Percentiles rank a stretch among this genome's conserved stretches.
These are phyloP conservation scores for Mortierella sp. DNA, from an alignment of 371 early-diverging fungal genomes.

Conservation along the genomic window DNA sequence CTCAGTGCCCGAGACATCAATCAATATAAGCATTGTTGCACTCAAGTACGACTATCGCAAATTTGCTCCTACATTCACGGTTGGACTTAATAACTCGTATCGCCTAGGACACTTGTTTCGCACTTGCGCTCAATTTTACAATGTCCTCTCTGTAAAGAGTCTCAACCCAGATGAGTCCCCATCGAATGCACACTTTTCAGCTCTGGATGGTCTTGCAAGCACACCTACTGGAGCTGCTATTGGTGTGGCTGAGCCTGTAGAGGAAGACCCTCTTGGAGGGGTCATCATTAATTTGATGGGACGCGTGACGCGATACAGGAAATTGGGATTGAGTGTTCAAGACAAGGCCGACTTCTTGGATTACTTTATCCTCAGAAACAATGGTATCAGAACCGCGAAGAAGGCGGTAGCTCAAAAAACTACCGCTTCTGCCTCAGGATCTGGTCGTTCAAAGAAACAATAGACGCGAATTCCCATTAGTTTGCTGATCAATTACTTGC, in stretches of 20 bases:
- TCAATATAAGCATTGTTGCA: constrained; percentile 70
- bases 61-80: constrained; percentile 77
- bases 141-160: constrained; percentile 67
- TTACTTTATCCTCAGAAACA: constrained; percentile 74
- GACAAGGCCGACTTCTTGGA: constrained; percentile 88
- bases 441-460: constrained; percentile 32
- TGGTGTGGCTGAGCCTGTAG: constrained; percentile 54
- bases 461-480: constrained; percentile 5
- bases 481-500: not conserved
- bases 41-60: constrained; percentile 82
- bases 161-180: constrained; percentile 68
- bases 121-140: constrained; percentile 72
- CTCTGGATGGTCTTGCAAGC: constrained; percentile 32
- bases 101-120: constrained; percentile 68
- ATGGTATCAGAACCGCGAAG: constrained; percentile 46
- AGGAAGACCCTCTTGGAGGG: constrained; percentile 70
- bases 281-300: constrained; percentile 71
- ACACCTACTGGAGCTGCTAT: constrained; percentile 49
- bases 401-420: constrained; percentile 8
- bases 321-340: constrained; percentile 74
- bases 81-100: constrained; percentile 60
- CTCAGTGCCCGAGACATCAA: constrained; percentile 64
- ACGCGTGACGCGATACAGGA: constrained; percentile 78
- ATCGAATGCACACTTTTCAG: constrained; percentile 48
- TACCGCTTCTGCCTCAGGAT: constrained; percentile 3